These are phyloP conservation scores for Sugiyamaella americana DNA, from an alignment of 805 yeast genomes.

Conservation along the genomic window DNA sequence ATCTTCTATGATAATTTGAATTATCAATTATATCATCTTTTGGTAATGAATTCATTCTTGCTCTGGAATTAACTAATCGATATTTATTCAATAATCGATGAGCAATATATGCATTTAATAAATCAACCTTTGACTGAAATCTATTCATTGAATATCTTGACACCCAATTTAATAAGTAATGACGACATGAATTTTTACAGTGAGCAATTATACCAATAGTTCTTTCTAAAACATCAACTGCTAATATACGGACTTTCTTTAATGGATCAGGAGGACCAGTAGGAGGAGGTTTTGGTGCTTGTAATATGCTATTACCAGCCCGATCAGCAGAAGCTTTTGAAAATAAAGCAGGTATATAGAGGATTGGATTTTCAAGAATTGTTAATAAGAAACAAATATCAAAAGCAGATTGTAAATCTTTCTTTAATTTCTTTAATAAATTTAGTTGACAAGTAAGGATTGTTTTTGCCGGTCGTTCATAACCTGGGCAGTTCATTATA, in stretches of 20 bases:
- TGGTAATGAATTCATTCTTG: background rate
- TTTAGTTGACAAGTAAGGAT: constrained; percentile 48
- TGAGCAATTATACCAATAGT: constrained; percentile 62
- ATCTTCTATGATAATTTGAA: background rate
- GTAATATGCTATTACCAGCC: constrained; percentile 21
- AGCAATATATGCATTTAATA: constrained; percentile 69
- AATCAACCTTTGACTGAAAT: constrained; percentile 53
- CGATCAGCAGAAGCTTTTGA: constrained; percentile 6
- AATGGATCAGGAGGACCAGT: background rate
- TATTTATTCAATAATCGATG: constrained; percentile 54
- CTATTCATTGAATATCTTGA: constrained; percentile 38
- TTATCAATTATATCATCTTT: background rate
- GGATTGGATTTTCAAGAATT: constrained; percentile 61
- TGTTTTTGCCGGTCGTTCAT: constrained; percentile 52
- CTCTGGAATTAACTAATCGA: constrained; percentile 5
- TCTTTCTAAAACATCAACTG: constrained; percentile 67
- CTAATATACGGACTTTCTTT: constrained; percentile 32
- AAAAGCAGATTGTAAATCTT: constrained; percentile 34
- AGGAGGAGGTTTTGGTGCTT: background rate
- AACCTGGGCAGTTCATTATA: constrained; percentile 30
- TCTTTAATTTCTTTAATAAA: constrained; percentile 47
- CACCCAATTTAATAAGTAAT: constrained; percentile 52
- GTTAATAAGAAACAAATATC: constrained; percentile 57
- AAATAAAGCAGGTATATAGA: constrained; percentile 28
- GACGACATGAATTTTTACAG: constrained; percentile 36